phyloP scores from a whole-genome alignment of 2,329 filamentous ascomycete species.

The Arthrobotrys entomopaga region DNA sequence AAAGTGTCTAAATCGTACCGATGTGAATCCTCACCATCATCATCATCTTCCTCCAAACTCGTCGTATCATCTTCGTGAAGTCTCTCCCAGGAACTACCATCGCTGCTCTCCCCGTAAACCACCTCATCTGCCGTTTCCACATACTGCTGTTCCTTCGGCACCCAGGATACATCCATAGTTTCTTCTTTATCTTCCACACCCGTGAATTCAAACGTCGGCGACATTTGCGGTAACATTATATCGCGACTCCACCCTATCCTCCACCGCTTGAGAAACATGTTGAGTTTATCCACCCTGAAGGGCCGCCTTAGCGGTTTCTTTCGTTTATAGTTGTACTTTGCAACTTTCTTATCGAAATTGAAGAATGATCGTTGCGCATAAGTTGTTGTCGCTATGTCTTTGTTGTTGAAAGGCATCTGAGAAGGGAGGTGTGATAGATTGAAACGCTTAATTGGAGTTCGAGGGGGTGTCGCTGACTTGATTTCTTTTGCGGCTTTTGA shows the following conservation, averaged over 20 bases:
- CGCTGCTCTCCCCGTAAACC: neutral
- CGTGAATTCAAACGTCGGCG: constrained; percentile 25
- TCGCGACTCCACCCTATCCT: constrained; percentile 26
- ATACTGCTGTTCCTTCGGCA: constrained; percentile 5
- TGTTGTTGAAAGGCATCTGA: constrained; percentile 19
- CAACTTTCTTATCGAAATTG: neutral
- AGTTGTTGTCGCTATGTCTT: neutral
- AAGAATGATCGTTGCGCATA: neutral
- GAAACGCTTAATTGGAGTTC: neutral
- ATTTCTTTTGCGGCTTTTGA: neutral
- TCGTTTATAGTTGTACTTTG: neutral
- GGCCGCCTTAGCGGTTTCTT: constrained; percentile 17
- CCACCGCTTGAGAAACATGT: constrained; percentile 8
- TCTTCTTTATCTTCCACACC: constrained; percentile 1
- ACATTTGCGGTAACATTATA: constrained; percentile 29
- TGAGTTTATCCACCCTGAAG: constrained; percentile 31
- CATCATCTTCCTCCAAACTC: neutral
- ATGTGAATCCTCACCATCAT: neutral
- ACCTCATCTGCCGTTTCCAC: neutral
- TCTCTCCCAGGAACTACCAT: no score
- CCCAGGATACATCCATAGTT: constrained; percentile 7
- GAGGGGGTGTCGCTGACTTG: neutral
- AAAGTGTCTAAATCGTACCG: neutral
- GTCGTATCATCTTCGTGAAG: no score
- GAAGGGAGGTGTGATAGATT: constrained; percentile 10